Conservation (phyloP, 805 yeast species). For the Maudiozyma saulgeensis region DNA sequence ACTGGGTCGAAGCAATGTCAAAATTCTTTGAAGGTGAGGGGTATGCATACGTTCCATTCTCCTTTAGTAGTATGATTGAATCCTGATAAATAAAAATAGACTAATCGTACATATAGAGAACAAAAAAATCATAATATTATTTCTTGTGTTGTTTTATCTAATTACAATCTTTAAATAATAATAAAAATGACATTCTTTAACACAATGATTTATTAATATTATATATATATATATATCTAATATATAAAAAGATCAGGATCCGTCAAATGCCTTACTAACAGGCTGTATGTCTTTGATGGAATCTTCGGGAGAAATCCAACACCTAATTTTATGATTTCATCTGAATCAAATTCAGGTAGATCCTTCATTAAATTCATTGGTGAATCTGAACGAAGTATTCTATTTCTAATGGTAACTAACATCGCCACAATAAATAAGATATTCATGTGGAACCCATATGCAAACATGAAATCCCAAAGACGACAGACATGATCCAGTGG, state of each 20-base stretch:
- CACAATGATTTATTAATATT: no score
- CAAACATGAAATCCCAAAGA: constrained; percentile 85
- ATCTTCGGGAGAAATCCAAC: constrained; percentile 70
- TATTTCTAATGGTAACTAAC: constrained; percentile 55
- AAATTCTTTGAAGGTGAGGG: constrained; percentile 98
- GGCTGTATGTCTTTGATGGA: constrained; percentile 49
- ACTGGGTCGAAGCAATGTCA: constrained; percentile 99
- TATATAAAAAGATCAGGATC: constrained; percentile 8
- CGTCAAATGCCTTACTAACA: constrained; percentile 25
- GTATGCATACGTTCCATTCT: constrained; percentile 78
- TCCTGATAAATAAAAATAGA: not conserved
- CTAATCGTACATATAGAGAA: not conserved
- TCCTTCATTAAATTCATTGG: constrained; percentile 66
- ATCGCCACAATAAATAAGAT: constrained; percentile 74
- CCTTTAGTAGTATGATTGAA: constrained; percentile 34
- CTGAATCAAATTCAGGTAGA: constrained; percentile 62
- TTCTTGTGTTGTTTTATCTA: no score
- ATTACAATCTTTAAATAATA: no score
- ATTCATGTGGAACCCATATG: constrained; percentile 86
- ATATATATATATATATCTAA: not conserved
- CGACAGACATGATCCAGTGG: constrained; percentile 65
- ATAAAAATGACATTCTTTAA: no score
- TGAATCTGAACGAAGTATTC: constrained; percentile 41
- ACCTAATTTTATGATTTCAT: constrained; percentile 66
- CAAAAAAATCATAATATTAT: no score